A percentile compares a stretch with the other conserved stretches of the same genome.
These are phyloP conservation scores for Amauroascus niger DNA, from an alignment of 2,329 filamentous ascomycete species.

Conservation along the genomic window DNA sequence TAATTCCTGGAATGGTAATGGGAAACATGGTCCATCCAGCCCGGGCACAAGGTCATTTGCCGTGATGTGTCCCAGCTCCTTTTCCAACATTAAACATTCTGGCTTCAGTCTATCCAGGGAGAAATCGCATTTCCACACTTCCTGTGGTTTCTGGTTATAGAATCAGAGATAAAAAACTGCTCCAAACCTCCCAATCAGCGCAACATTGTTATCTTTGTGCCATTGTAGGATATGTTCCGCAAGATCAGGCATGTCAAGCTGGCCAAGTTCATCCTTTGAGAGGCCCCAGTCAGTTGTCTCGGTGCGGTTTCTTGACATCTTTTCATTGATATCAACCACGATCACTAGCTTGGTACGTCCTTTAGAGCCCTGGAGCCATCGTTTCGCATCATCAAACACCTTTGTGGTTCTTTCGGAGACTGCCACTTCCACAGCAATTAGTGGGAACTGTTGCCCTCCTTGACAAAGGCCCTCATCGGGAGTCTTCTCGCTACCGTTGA, in stretches of 20 bases:
- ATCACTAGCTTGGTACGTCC: too few relatives aligned
- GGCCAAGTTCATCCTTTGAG: conserved; percentile 8
- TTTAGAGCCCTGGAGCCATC: conserved; percentile 11
- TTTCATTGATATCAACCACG: conserved; percentile 11
- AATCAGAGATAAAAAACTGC: conserved; percentile 10
- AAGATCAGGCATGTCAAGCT: conserved; percentile 2
- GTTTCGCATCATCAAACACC: conserved; percentile 12
- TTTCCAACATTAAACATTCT: neutral
- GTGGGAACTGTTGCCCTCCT: conserved; percentile 8
- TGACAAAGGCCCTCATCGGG: conserved; percentile 12
- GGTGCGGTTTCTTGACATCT: neutral
- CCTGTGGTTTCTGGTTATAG: conserved; percentile 11
- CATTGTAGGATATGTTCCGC: too few relatives aligned
- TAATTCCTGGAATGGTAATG: conserved; percentile 9
- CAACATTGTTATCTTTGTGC: conserved; percentile 7
- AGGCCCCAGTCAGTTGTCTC: conserved; percentile 11
- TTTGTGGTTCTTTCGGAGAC: conserved; percentile 11
- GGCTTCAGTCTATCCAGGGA: conserved; percentile 7
- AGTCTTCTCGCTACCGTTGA: conserved; percentile 11
- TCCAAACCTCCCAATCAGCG: conserved; percentile 11
- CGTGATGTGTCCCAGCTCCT: neutral
- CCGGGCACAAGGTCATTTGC: conserved; percentile 8
- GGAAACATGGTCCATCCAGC: conserved; percentile 6
- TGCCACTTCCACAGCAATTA: conserved; percentile 12
- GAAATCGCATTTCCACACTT: conserved; percentile 13